Conservation (phyloP, 2,329 filamentous ascomycete genomes). For the Botrytis byssoidea region DNA sequence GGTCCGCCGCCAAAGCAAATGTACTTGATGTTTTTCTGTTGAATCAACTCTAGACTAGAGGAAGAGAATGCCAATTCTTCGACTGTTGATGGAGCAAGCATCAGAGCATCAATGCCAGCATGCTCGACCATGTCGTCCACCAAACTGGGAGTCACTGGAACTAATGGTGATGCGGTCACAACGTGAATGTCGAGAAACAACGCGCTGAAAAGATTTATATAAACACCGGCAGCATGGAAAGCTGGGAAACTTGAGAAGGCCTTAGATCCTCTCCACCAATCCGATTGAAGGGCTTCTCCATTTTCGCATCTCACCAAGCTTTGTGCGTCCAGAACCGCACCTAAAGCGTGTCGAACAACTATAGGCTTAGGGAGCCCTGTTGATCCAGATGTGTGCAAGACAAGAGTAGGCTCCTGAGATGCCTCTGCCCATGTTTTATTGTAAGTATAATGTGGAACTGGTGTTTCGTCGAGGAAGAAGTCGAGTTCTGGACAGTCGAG, state of each 20-base stretch:
- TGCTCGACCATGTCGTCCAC: slow-evolving; percentile 16
- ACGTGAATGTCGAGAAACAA: background rate
- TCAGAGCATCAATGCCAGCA: background rate
- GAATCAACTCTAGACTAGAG: slow-evolving; percentile 4
- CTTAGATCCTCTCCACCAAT: background rate
- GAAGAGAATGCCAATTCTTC: slow-evolving; percentile 14
- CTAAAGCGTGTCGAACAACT: slow-evolving; percentile 14
- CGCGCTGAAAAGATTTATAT: background rate
- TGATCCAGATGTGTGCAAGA: slow-evolving; percentile 27
- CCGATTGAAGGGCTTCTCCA: background rate
- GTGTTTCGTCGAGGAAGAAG: slow-evolving; percentile 15
- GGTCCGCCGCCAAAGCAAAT: slow-evolving; percentile 14
- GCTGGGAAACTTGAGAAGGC: slow-evolving; percentile 10
- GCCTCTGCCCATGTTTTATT: slow-evolving; percentile 33
- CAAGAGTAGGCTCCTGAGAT: slow-evolving; percentile 13
- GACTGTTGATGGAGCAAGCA: slow-evolving; percentile 19
- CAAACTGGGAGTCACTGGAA: slow-evolving; percentile 11
- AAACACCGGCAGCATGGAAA: slow-evolving; percentile 14
- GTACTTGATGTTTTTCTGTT: slow-evolving; percentile 12
- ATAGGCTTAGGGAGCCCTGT: slow-evolving; percentile 27
- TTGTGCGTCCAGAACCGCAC: background rate
- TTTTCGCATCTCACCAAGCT: background rate
- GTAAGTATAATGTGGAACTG: slow-evolving; percentile 21
- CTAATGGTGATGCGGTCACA: slow-evolving; percentile 15
- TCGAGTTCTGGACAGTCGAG: slow-evolving; percentile 17